A percentile compares a stretch with the other conserved stretches of the same genome.
Conservation (phyloP, 2,329 filamentous ascomycete species). For the Nemania sp. region DNA sequence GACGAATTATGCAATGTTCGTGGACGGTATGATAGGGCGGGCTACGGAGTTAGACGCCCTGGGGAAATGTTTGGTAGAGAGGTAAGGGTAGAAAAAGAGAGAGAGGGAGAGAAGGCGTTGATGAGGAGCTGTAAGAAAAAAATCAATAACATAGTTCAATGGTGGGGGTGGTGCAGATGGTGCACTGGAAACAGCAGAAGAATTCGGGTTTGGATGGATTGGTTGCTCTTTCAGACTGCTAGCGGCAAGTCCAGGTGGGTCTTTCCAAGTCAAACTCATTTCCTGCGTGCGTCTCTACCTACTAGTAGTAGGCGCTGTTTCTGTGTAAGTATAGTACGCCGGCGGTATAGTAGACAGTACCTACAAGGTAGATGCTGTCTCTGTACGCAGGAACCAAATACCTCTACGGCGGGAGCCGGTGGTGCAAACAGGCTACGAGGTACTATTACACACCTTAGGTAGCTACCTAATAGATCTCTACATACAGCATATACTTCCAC, state of each 20-base stretch:
- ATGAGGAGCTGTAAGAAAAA: conserved; percentile 26
- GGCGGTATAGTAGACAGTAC: too few species aligned
- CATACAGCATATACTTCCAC: too few species aligned
- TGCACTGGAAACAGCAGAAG: conserved; percentile 48
- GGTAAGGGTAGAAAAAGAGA: conserved; percentile 26
- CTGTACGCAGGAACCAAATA: too few species aligned
- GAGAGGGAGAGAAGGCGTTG: conserved; percentile 23
- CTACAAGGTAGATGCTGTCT: too few species aligned
- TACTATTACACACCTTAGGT: too few species aligned
- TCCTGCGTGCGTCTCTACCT: neutral
- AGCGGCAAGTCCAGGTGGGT: conserved; percentile 38
- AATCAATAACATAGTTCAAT: conserved; percentile 32
- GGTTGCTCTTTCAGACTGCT: conserved; percentile 47
- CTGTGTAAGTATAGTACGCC: neutral
- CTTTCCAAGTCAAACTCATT: conserved; percentile 20
- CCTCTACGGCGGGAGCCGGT: neutral
- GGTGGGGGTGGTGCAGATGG: conserved; percentile 40
- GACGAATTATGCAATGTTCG: conserved; percentile 10
- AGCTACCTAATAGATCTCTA: too few species aligned
- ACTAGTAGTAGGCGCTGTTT: conserved; percentile 1
- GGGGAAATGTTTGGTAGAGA: conserved; percentile 5
- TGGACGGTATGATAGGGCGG: conserved; percentile 5
- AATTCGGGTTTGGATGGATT: conserved; percentile 45
- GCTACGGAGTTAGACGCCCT: conserved; percentile 1
- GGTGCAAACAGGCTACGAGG: conserved; percentile 5